Percentiles rank a stretch among this genome's conserved stretches.
These are phyloP conservation scores for Wickerhamiella infanticola DNA, from an alignment of 1,139 yeast genomes.

Conservation along the genomic window DNA sequence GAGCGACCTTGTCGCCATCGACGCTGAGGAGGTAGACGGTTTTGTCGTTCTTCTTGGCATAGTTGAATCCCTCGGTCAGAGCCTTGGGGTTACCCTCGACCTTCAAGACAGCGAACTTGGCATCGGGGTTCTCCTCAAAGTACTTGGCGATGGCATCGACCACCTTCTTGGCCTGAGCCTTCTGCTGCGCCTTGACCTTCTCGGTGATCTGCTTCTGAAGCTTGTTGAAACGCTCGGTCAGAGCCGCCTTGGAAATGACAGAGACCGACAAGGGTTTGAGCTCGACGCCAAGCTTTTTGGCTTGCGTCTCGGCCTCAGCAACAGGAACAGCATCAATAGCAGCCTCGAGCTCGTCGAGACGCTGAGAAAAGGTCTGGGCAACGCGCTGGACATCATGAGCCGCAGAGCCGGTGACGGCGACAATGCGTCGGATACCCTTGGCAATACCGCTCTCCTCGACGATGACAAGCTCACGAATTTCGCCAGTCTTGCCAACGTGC, in stretches of 20 bases:
- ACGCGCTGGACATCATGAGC: slow-evolving; percentile 81
- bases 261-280: slow-evolving; percentile 74
- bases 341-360: slow-evolving; percentile 42
- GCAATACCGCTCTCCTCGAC: slow-evolving; percentile 96
- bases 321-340: slow-evolving; percentile 40
- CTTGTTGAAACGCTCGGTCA: slow-evolving; percentile 57
- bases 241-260: slow-evolving; percentile 59
- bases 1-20: slow-evolving; percentile 67
- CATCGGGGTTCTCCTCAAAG: slow-evolving; percentile 34
- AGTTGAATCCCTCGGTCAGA: slow-evolving; percentile 78
- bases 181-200: slow-evolving; percentile 71
- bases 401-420: slow-evolving; percentile 85
- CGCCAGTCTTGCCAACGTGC: slow-evolving; percentile 83
- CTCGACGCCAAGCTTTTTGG: slow-evolving; percentile 72
- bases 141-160: slow-evolving; percentile 62
- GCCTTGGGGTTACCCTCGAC: slow-evolving; percentile 79
- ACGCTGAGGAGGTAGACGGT: slow-evolving; percentile 77
- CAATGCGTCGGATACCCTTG: slow-evolving; percentile 95
- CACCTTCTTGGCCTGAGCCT: slow-evolving; percentile 72
- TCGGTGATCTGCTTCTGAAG: slow-evolving; percentile 81
- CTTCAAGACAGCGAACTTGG: slow-evolving; percentile 47
- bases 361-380: slow-evolving; percentile 53
- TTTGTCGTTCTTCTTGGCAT: slow-evolving; percentile 65
- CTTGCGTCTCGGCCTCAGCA: slow-evolving; percentile 53
- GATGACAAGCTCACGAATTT: slow-evolving; percentile 77